Evolutionary conservation across 495 filamentous ascomycete species (phyloP).

Genomic region (Aspergillus taichungensis): DNA sequence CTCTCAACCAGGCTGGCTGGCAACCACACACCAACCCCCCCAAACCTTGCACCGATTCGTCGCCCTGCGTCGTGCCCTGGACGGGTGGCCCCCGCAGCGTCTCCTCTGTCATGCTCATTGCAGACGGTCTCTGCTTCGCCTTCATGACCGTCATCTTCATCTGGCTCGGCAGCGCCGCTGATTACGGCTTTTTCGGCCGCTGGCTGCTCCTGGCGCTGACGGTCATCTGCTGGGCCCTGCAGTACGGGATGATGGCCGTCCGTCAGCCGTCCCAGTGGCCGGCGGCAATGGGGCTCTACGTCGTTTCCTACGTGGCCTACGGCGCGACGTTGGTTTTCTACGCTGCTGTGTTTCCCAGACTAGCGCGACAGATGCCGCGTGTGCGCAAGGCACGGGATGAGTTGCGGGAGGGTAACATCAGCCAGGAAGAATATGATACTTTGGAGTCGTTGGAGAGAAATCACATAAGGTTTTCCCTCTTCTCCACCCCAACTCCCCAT

Average conservation of each 20-base stretch:
- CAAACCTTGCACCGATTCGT: constrained; percentile 31
- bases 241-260: constrained; percentile 40
- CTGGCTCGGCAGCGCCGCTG: constrained; percentile 40
- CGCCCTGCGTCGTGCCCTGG: constrained; percentile 40
- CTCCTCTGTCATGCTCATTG: constrained; percentile 39
- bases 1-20: constrained; percentile 34
- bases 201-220: constrained; percentile 41
- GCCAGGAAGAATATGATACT: constrained; percentile 33
- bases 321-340: constrained; percentile 42
- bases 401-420: constrained; percentile 32
- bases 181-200: constrained; percentile 41
- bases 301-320: constrained; percentile 40
- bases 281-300: constrained; percentile 38
- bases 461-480: constrained; percentile 31
- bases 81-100: constrained; percentile 34
- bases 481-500: constrained; percentile 6
- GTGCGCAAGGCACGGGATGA: constrained; percentile 39
- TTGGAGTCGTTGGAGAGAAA: constrained; percentile 41
- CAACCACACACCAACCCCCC: constrained; percentile 34
- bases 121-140: constrained; percentile 42
- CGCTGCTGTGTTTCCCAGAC: constrained; percentile 39
- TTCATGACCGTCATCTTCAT: constrained; percentile 44
- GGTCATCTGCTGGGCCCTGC: constrained; percentile 39
- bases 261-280: constrained; percentile 38
- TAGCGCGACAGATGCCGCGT: constrained; percentile 40